Percentiles rank a stretch among this genome's conserved stretches.
Conservation (phyloP, 2,329 filamentous ascomycete genomes). For the Fusarium odoratissimum region DNA sequence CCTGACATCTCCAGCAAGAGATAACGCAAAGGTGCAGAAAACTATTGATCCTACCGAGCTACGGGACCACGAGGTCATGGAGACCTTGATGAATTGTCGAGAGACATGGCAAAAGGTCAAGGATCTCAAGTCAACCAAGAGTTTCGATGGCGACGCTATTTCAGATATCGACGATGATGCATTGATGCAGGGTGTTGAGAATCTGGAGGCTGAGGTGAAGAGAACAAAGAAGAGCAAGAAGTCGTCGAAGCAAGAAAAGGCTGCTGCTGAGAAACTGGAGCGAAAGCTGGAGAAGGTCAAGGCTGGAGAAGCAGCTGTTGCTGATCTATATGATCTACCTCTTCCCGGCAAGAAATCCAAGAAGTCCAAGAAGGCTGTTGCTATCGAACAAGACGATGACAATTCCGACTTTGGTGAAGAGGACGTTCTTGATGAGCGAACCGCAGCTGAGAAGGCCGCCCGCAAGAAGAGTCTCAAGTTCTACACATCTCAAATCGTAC, state of each 20-base stretch:
- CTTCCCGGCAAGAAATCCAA: conserved; percentile 63
- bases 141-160: conserved; percentile 48
- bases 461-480: conserved; percentile 95
- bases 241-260: conserved; percentile 52
- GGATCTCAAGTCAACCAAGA: conserved; percentile 65
- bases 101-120: conserved; percentile 83
- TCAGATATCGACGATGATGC: conserved; percentile 42
- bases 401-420: conserved; percentile 96
- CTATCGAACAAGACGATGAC: conserved; percentile 63
- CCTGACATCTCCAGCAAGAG: conserved; percentile 81
- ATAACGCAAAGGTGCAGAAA: conserved; percentile 63
- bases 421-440: conserved; percentile 77
- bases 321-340: conserved; percentile 73
- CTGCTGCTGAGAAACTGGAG: conserved; percentile 53
- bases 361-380: conserved; percentile 46
- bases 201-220: conserved; percentile 37
- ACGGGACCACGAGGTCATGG: conserved; percentile 92
- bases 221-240: conserved; percentile 48
- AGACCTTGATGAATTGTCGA: conserved; percentile 81
- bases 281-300: conserved; percentile 61
- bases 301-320: conserved; percentile 76
- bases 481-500: conserved; percentile 97
- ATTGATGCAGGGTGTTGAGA: conserved; percentile 39
- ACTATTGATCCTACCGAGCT: conserved; percentile 81
- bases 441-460: conserved; percentile 86